Conservation (phyloP, 2,329 filamentous ascomycete species). For the Sporothrix sp. region DNA sequence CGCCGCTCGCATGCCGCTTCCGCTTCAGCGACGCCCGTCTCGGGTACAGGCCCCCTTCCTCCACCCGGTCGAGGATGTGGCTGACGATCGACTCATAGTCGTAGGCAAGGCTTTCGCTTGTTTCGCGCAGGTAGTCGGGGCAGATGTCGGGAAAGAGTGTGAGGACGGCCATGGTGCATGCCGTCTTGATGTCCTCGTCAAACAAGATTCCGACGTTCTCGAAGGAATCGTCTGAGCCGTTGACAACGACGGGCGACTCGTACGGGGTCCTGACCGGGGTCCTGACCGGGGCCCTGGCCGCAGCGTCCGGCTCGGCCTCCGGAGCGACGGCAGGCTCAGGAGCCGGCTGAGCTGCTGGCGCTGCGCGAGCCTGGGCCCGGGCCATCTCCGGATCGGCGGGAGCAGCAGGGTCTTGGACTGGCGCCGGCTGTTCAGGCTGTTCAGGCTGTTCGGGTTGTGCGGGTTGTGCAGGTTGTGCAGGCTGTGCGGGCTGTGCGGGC, state of each 20-base stretch:
- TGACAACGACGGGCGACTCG: not conserved
- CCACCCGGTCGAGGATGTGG: conserved; percentile 31
- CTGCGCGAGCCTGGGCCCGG: too few species aligned
- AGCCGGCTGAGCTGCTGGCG: too few species aligned
- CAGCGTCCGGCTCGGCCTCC: too few species aligned
- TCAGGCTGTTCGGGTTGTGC: too few species aligned
- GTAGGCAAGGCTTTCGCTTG: conserved; percentile 23
- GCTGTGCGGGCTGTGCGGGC: not conserved
- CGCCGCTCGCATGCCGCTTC: conserved; percentile 25
- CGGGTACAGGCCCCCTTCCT: conserved; percentile 31
- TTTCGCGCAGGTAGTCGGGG: conserved; percentile 26
- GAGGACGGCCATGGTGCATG: conserved; percentile 25
- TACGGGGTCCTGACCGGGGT: too few species aligned
- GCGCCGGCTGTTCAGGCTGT: not conserved
- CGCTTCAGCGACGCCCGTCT: conserved; percentile 29
- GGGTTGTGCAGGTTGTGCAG: too few species aligned
- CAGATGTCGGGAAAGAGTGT: conserved; percentile 39
- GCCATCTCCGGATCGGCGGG: too few species aligned
- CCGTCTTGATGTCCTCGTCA: conserved; percentile 13
- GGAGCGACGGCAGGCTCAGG: too few species aligned
- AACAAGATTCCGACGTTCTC: not conserved
- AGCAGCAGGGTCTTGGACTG: too few species aligned
- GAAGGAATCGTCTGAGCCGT: not conserved
- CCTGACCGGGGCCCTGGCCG: too few species aligned
- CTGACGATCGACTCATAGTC: conserved; percentile 26